Base-by-base conservation (phyloP, 2,329 filamentous ascomycete genomes). In the Colletotrichum plurivorum region DNA sequence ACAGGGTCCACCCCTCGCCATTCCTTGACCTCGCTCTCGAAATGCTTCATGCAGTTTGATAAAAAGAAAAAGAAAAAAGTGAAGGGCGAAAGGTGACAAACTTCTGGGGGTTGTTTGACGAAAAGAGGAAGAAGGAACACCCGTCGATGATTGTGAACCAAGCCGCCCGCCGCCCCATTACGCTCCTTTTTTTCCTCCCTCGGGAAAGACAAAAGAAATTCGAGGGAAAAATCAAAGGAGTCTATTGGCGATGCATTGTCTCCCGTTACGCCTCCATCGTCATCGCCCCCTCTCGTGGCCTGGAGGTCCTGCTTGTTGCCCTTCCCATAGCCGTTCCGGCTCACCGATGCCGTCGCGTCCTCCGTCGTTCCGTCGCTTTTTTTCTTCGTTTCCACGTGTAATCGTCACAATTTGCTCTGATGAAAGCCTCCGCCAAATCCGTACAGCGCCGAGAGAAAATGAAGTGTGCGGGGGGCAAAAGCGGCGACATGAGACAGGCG, bases 361-460 rank as follows among this genome's bases (percentile, higher is more conserved):
- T 10, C 22, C 51, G 22, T 54, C 67, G 13, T 63, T 31, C 53
- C 59, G 36, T 43, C 51, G 15, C 63, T 31, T 39, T 62, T 70
- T 56, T 31, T 39, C 56, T 70, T 56, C 63, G 46, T 67, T 9
- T 62, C 57, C 39, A 31, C 63, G 27, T 70, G n/a, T 49, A 57
- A 49, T 68, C 63, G 52, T 70, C 52, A 52, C 20, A 55, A 20
- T 63, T 48, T 48, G 45, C 52, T 43, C 45, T 25, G n/a, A 41
- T 57, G 52, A 36, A 36, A 46, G 31, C 51, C 46, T n/a, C 39
- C 63, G 20, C 49, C 25, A 51, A 51, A n/a, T 25, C 54, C 18
- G 10, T 25, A 20, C 27, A 18, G 43, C 43, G 9, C 16, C n/a
- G 25, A 31, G 16, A 48, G 36, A 43, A 53, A 15, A 43, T 16